These are phyloP conservation scores for Neocucurbitaria cava DNA, from an alignment of 2,329 filamentous ascomycete species.

Conservation along the genomic window DNA sequence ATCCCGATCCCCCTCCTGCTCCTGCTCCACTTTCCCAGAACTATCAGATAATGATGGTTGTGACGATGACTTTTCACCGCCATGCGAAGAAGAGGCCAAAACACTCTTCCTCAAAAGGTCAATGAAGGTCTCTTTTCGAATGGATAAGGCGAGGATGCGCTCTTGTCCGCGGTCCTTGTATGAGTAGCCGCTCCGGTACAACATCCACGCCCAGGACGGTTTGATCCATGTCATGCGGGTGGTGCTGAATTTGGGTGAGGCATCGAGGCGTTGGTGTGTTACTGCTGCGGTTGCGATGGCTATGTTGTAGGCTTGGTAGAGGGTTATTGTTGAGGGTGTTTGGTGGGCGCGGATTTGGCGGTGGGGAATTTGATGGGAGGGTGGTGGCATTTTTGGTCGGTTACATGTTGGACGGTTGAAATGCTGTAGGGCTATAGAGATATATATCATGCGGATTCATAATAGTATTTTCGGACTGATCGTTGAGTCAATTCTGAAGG, in stretches of 20 bases:
- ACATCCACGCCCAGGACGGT: slow-evolving; percentile 69
- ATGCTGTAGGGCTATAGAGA: too few species aligned
- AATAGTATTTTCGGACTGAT: too few species aligned
- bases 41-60: background rate
- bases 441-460: too few species aligned
- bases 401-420: background rate
- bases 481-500: background rate
- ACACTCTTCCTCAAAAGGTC: slow-evolving; percentile 52
- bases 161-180: slow-evolving; percentile 63
- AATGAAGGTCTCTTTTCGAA: slow-evolving; percentile 60
- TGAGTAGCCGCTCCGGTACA: slow-evolving; percentile 68
- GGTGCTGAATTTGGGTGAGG: slow-evolving; percentile 61
- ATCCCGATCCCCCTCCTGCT: too few species aligned
- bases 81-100: slow-evolving; percentile 27
- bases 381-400: background rate
- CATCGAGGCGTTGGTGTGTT: slow-evolving; percentile 58
- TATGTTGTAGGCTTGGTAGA: slow-evolving; percentile 67
- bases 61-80: too few species aligned
- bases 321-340: slow-evolving; percentile 61
- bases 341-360: slow-evolving; percentile 63
- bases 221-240: slow-evolving; percentile 71
- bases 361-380: slow-evolving; percentile 15
- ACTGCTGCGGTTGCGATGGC: slow-evolving; percentile 63
- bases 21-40: background rate
- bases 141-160: slow-evolving; percentile 64